Conservation (phyloP, 139 green algal genomes). For the Tetratostichococcus sp. region DNA sequence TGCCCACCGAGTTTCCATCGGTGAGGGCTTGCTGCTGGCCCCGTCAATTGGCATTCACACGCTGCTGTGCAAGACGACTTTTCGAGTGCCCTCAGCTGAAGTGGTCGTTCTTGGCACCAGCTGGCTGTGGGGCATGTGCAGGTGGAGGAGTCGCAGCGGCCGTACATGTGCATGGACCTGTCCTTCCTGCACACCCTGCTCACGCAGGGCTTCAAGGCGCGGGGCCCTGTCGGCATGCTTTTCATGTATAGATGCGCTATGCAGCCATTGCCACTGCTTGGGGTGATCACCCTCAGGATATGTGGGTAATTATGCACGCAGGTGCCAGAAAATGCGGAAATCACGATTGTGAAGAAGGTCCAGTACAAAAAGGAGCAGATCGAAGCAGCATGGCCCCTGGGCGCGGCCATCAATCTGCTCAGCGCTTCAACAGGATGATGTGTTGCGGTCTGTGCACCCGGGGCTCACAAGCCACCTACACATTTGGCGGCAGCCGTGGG, state of each 20-base stretch:
- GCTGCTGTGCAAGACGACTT: no score
- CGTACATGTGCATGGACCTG: conserved; percentile 93
- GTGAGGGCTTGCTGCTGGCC: conserved; percentile 2
- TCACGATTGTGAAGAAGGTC: conserved; percentile 67
- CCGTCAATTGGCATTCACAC: no score
- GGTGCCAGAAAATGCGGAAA: conserved; percentile 29
- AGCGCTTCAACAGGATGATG: no score
- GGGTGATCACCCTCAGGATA: no score
- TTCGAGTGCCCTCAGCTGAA: no score
- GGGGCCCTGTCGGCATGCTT: neutral
- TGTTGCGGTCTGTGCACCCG: conserved; percentile 18
- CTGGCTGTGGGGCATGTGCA: conserved; percentile 14
- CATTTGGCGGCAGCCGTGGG: no score
- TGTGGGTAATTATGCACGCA: neutral
- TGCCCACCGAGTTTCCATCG: conserved; percentile 18
- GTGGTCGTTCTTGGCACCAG: neutral
- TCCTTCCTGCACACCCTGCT: conserved; percentile 83
- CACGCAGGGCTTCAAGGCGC: conserved; percentile 76
- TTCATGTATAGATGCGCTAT: no score
- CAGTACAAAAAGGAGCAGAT: conserved; percentile 80
- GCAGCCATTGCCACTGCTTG: no score
- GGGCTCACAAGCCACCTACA: no score
- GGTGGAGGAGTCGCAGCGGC: conserved; percentile 45
- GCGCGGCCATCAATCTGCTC: conserved; percentile 82
- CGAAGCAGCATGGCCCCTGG: conserved; percentile 88